These are phyloP conservation scores for Polygonum maritimum DNA, from an alignment of 148 eudicot genomes.

Conservation along the genomic window DNA sequence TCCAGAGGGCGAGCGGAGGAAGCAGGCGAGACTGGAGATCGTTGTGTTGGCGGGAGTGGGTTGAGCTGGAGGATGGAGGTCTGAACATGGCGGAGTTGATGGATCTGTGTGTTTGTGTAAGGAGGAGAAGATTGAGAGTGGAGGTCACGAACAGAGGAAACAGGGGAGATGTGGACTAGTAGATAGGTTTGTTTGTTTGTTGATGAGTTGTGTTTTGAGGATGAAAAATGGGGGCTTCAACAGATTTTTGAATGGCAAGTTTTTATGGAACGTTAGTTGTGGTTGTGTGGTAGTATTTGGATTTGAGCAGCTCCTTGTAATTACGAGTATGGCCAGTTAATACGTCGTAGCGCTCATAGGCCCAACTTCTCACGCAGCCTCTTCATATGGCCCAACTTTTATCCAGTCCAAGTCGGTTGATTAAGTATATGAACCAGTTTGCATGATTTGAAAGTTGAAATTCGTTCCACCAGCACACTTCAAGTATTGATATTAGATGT, in stretches of 20 bases:
- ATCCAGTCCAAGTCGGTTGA: too few species aligned
- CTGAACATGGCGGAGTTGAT: slow-evolving; percentile 20
- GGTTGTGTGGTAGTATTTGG: not conserved
- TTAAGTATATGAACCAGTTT: too few species aligned
- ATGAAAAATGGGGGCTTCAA: not conserved
- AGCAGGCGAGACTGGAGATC: slow-evolving; percentile 21
- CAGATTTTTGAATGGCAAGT: slow-evolving; percentile 23
- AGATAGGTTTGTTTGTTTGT: slow-evolving; percentile 2
- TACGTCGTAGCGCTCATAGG: too few species aligned
- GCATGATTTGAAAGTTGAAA: too few species aligned
- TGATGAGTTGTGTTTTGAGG: not conserved
- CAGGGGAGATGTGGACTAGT: slow-evolving; percentile 18
- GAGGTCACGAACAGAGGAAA: slow-evolving; percentile 1
- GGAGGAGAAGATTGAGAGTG: not conserved
- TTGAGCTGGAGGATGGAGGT: not conserved
- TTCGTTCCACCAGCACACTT: too few species aligned
- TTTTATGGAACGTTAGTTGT: slow-evolving; percentile 28
- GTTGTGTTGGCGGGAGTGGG: slow-evolving; percentile 12
- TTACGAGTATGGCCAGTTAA: too few species aligned
- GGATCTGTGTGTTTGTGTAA: not conserved
- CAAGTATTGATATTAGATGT: too few species aligned
- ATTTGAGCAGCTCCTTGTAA: not conserved
- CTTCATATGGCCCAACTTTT: too few species aligned
- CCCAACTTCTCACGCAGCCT: too few species aligned
- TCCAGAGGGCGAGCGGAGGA: slow-evolving; percentile 24